Conservation (phyloP, 2,329 filamentous ascomycete genomes). For the Monilinia laxa region DNA sequence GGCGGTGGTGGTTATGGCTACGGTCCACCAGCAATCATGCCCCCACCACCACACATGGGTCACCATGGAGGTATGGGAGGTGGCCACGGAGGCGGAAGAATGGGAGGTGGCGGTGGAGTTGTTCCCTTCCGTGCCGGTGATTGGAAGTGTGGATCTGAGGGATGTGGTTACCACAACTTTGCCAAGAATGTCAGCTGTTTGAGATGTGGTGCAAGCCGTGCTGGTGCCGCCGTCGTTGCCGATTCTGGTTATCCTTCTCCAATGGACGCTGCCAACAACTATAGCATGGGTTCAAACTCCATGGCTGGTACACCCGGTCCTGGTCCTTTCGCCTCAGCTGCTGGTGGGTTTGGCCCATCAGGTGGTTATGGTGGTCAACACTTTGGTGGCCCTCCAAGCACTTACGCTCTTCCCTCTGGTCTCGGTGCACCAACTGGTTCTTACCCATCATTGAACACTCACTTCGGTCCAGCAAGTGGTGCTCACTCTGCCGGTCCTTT, state of each 20-base stretch:
- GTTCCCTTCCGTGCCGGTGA: constrained; percentile 98
- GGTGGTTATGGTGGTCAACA: constrained; percentile 70
- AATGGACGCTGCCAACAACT: constrained; percentile 82
- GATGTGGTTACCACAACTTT: constrained; percentile 98
- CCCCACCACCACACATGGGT: constrained; percentile 72
- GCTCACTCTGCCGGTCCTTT: constrained; percentile 85
- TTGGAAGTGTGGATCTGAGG: constrained; percentile 98
- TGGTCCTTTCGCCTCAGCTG: constrained; percentile 69
- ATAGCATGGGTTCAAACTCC: constrained; percentile 82
- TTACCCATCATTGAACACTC: constrained; percentile 80
- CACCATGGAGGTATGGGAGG: constrained; percentile 53
- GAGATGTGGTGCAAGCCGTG: constrained; percentile 91
- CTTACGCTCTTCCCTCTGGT: constrained; percentile 84
- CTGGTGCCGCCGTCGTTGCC: constrained; percentile 88
- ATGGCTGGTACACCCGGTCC: constrained; percentile 82
- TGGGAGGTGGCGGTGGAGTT: constrained; percentile 77
- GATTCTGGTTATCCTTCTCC: constrained; percentile 89
- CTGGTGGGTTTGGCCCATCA: constrained; percentile 64
- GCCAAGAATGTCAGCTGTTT: constrained; percentile 99
- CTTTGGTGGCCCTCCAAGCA: constrained; percentile 83
- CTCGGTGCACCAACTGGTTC: constrained; percentile 75
- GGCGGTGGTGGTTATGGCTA: constrained; percentile 57
- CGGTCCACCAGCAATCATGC: constrained; percentile 76
- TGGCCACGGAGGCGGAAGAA: constrained; percentile 62
- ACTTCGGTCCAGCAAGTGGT: constrained; percentile 71